A percentile compares a stretch with the other conserved stretches of the same genome.
Evolutionary conservation across 208 protist genomes (phyloP).

Genomic region (Herpetomonas samuelpessoai): DNA sequence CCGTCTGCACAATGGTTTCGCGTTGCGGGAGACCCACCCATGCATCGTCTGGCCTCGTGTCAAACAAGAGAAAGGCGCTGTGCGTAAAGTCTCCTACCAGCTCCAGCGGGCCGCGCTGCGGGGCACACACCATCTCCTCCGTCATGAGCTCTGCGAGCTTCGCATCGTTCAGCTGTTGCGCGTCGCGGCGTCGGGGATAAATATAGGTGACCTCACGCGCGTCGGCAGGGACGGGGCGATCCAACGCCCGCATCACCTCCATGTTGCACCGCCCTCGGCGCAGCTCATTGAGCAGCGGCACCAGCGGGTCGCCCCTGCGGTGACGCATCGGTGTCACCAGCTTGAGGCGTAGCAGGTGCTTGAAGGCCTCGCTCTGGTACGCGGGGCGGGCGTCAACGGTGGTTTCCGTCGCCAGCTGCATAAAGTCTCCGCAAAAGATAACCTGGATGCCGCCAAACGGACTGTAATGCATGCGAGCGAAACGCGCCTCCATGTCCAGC

Average conservation of each 20-base stretch:
- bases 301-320: slow-evolving; percentile 40
- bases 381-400: slow-evolving; percentile 27
- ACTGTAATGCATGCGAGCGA: slow-evolving; percentile 50
- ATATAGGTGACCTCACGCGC: slow-evolving; percentile 71
- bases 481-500: slow-evolving; percentile 78
- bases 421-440: slow-evolving; percentile 91
- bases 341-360: slow-evolving; percentile 46
- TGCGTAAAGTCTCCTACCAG: slow-evolving; percentile 65
- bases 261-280: slow-evolving; percentile 60
- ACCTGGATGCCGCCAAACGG: slow-evolving; percentile 92
- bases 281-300: slow-evolving; percentile 51
- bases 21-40: slow-evolving; percentile 15
- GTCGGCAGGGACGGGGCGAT: slow-evolving; percentile 48
- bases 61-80: slow-evolving; percentile 47
- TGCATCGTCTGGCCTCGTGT: slow-evolving; percentile 15
- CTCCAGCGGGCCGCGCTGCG: slow-evolving; percentile 73
- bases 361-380: slow-evolving; percentile 60
- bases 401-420: slow-evolving; percentile 74
- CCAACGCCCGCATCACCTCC: slow-evolving; percentile 33
- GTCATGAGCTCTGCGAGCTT: slow-evolving; percentile 66
- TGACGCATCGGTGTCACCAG: slow-evolving; percentile 87
- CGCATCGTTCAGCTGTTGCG: slow-evolving; percentile 66
- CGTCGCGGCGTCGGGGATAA: slow-evolving; percentile 73
- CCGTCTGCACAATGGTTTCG: slow-evolving; percentile 31
- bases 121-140: slow-evolving; percentile 60